These are phyloP conservation scores for Escovopsis sp. DNA, from an alignment of 2,329 filamentous ascomycete species.

Conservation along the genomic window DNA sequence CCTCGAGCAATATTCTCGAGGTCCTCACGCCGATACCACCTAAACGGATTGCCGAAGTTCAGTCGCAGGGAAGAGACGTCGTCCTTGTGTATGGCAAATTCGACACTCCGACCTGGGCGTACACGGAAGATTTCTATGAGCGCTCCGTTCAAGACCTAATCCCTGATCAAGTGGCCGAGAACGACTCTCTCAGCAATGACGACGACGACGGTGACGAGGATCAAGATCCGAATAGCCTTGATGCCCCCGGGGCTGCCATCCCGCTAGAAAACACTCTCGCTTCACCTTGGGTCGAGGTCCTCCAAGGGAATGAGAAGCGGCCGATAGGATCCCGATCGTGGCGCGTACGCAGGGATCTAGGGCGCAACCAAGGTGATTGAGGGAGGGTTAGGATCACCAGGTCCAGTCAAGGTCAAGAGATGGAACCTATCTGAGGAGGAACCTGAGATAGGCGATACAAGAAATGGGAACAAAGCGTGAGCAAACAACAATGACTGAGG, in stretches of 20 bases:
- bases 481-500: neutral
- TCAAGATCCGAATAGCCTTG: neutral
- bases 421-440: no score
- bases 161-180: slow-evolving; percentile 15
- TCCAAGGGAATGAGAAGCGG: slow-evolving; percentile 38
- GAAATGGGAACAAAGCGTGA: no score
- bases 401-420: neutral
- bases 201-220: slow-evolving; percentile 10
- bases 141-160: slow-evolving; percentile 16
- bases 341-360: slow-evolving; percentile 48
- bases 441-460: no score
- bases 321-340: slow-evolving; percentile 44
- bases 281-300: slow-evolving; percentile 42
- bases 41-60: slow-evolving; percentile 23
- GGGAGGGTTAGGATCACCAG: slow-evolving; percentile 3
- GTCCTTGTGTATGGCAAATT: slow-evolving; percentile 54
- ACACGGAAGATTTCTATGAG: slow-evolving; percentile 44
- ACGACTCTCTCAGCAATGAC: slow-evolving; percentile 21
- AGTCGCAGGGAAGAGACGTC: slow-evolving; percentile 29
- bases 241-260: no score
- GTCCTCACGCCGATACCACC: slow-evolving; percentile 45
- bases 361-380: slow-evolving; percentile 12
- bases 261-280: slow-evolving; percentile 3
- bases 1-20: slow-evolving; percentile 36
- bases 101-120: slow-evolving; percentile 55